phyloP scores from a whole-genome alignment of 495 filamentous ascomycete species.

The Melanomma pulvis-pyrius region DNA sequence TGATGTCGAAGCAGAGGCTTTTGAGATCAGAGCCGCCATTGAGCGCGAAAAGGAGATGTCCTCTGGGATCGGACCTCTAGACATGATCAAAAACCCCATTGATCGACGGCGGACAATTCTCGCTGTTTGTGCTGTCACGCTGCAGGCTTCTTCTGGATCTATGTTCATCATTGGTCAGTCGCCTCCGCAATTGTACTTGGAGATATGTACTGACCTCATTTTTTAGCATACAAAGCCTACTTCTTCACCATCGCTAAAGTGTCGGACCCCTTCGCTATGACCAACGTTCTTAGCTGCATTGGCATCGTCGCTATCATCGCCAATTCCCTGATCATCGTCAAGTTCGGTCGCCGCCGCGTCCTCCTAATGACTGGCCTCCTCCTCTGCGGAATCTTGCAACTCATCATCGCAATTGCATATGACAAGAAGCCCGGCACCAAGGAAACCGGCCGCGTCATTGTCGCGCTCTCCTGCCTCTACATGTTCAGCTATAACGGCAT shows the following conservation, averaged over 20 bases:
- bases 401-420: conserved; percentile 60
- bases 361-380: conserved; percentile 56
- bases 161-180: conserved; percentile 60
- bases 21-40: conserved; percentile 57
- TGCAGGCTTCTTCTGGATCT: conserved; percentile 61
- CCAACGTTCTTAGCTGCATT: conserved; percentile 58
- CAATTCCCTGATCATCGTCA: conserved; percentile 58
- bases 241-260: conserved; percentile 68
- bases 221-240: conserved; percentile 61
- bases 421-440: conserved; percentile 51
- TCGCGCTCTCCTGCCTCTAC: conserved; percentile 59
- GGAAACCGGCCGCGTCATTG: conserved; percentile 56
- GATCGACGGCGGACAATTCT: conserved; percentile 57
- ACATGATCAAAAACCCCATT: conserved; percentile 59
- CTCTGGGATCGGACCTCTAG: conserved; percentile 48
- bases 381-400: conserved; percentile 58
- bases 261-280: conserved; percentile 61
- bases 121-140: conserved; percentile 55
- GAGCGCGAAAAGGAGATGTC: conserved; percentile 53
- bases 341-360: conserved; percentile 57
- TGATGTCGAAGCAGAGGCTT: conserved; percentile 52
- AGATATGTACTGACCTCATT: not conserved
- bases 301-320: conserved; percentile 60
- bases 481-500: conserved; percentile 61
- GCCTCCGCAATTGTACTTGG: not conserved